Evolutionary conservation across 1,139 yeast species (phyloP).

Genomic region (Hyphopichia burtonii): DNA sequence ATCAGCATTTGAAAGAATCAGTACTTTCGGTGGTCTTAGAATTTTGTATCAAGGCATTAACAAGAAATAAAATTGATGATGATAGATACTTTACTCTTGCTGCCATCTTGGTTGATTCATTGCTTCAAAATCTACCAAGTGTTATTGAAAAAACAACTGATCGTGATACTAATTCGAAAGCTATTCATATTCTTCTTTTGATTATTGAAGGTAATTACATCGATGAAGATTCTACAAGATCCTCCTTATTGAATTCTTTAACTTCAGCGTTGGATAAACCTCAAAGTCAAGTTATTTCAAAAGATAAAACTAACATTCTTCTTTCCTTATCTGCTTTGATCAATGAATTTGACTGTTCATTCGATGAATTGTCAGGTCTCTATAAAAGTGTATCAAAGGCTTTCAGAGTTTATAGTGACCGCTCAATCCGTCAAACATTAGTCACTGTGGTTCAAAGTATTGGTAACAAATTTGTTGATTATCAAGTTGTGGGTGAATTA

Average conservation of each 20-base stretch:
- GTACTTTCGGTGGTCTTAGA: slow-evolving; percentile 60
- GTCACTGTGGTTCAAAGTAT: slow-evolving; percentile 59
- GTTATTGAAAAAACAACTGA: slow-evolving; percentile 45
- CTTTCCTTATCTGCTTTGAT: slow-evolving; percentile 57
- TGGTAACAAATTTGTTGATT: slow-evolving; percentile 50
- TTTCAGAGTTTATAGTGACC: slow-evolving; percentile 58
- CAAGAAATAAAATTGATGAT: slow-evolving; percentile 35
- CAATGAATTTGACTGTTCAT: slow-evolving; percentile 50
- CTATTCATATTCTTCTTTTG: slow-evolving; percentile 52
- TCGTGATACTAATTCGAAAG: slow-evolving; percentile 51
- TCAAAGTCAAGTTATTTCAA: slow-evolving; percentile 48
- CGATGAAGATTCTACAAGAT: slow-evolving; percentile 55
- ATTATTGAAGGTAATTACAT: slow-evolving; percentile 63
- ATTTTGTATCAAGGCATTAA: slow-evolving; percentile 49
- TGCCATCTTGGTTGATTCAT: slow-evolving; percentile 56
- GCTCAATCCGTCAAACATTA: slow-evolving; percentile 58
- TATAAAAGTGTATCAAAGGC: slow-evolving; percentile 59
- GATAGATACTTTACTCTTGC: slow-evolving; percentile 48
- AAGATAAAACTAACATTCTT: slow-evolving; percentile 59
- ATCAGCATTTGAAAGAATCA: slow-evolving; percentile 61
- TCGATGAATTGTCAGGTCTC: slow-evolving; percentile 52
- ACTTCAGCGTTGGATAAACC: slow-evolving; percentile 65
- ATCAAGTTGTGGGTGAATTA: slow-evolving; percentile 47
- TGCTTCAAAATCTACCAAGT: slow-evolving; percentile 50
- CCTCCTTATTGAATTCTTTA: slow-evolving; percentile 56